Evolutionary conservation across 2,329 filamentous ascomycete species (phyloP), one percentile per base, ranked within the genome.

Genomic region (Furcasterigmium furcatum): DNA sequence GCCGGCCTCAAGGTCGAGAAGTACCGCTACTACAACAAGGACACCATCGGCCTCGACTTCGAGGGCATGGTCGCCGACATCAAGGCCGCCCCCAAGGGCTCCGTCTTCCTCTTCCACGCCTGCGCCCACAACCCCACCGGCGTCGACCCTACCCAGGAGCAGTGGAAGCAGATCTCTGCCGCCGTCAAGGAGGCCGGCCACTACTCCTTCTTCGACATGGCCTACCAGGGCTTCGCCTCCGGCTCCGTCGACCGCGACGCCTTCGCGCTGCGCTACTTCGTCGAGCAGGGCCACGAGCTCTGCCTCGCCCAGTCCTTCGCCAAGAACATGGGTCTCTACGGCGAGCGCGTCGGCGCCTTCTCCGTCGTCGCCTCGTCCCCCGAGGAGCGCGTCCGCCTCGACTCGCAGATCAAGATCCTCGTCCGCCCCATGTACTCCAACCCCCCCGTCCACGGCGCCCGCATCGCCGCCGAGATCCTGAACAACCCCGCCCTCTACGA

Each of bases 241-340:
- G 92, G 92, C 57, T 82, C 95, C 72, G 94, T 88, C 54, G 82
- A 95, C 77, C 85, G 85, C 70, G 92, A 99, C 66, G 94, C 94
- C 53, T 97, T 92, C 66, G 89, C 94, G 50, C 80, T 97, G 56
- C 85, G 94, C 57, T 79, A 96, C 79, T 99, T 99, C 68, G 84
- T 96, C 66, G 80, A 90, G 73, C 77, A 96, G 74, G 92, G 92
- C 60, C 91, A 96, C 76, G 82, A 90, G 64, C 83, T 94, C 64
- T 85, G 84, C 63, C 83, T 97, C 52, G 86, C 88, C 61, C 92
- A 97, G 76, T 94, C 88, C 44, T 97, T 97, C 70, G 92, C 92
- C 67, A 97, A 97, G 87, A 99, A 99, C 82, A 97, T 99, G 92
- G 94, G 94, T 74, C 88, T 99, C 52, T 97, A 99, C 67, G 94